A percentile compares a stretch with the other conserved stretches of the same genome.
phyloP scores from a whole-genome alignment of 2,329 filamentous ascomycete species.

The Phoma sp. region DNA sequence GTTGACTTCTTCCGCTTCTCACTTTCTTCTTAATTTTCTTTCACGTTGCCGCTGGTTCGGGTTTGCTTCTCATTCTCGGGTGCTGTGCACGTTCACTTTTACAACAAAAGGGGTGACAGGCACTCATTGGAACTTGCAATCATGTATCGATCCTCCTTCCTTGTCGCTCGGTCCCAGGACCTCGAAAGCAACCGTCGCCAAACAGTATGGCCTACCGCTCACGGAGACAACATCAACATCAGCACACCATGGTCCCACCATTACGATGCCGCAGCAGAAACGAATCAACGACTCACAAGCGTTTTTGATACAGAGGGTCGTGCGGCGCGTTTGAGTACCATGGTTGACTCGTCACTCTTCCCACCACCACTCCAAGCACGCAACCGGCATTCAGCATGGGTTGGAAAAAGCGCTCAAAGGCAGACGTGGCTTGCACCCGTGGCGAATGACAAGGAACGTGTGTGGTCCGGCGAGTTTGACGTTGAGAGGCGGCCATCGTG shows the following conservation, averaged over 20 bases:
- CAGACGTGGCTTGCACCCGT: slow-evolving; percentile 26
- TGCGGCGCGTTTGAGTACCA: slow-evolving; percentile 26
- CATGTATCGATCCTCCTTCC: slow-evolving; percentile 7
- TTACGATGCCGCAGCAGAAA: slow-evolving; percentile 4
- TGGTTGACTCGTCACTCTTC: slow-evolving; percentile 26
- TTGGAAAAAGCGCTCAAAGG: slow-evolving; percentile 13
- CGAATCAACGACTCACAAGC: slow-evolving; percentile 19
- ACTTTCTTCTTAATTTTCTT: not conserved
- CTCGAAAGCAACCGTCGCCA: slow-evolving; percentile 1
- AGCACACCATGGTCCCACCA: slow-evolving; percentile 12
- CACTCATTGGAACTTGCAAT: not conserved
- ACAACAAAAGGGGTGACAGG: not conserved
- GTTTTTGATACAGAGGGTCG: slow-evolving; percentile 30
- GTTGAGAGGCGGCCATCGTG: slow-evolving; percentile 28
- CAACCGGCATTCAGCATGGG: slow-evolving; percentile 22
- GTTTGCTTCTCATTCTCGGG: slow-evolving; percentile 1
- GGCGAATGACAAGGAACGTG: slow-evolving; percentile 9
- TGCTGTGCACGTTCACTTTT: slow-evolving; percentile 1
- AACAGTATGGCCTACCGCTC: slow-evolving; percentile 8
- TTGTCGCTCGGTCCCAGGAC: slow-evolving; percentile 1
- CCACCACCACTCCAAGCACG: slow-evolving; percentile 13
- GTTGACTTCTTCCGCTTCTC: not conserved
- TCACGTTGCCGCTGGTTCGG: slow-evolving; percentile 11
- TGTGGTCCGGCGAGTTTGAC: slow-evolving; percentile 26
- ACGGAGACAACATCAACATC: slow-evolving; percentile 9